phyloP scores from a whole-genome alignment of 176 grass and related monocot genomes.

The Carex littledalei region DNA sequence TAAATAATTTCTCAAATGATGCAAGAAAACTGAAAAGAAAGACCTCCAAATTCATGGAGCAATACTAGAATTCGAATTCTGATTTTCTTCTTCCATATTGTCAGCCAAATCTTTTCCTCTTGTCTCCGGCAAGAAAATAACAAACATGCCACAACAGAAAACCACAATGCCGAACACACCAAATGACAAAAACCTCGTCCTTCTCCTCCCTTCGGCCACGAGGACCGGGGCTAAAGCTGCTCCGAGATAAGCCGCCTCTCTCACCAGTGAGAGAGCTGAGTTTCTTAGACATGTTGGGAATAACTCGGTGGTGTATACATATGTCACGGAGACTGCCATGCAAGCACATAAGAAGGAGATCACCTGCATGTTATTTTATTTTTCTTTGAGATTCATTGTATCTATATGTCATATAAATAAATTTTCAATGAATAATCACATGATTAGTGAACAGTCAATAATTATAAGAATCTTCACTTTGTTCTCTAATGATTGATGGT shows the following conservation, averaged over 20 bases:
- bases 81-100: neutral
- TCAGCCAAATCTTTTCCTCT: neutral
- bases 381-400: neutral
- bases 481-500: neutral
- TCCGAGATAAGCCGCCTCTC: conserved; percentile 56
- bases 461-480: neutral
- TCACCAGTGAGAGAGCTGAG: conserved; percentile 58
- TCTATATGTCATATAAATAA: neutral
- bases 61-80: neutral
- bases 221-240: conserved; percentile 51
- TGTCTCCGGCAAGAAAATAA: neutral
- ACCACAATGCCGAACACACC: conserved; percentile 16
- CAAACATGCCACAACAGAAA: neutral
- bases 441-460: no score
- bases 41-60: neutral
- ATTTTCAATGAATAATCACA: neutral
- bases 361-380: neutral
- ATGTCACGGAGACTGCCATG: conserved; percentile 43
- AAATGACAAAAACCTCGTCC: conserved; percentile 43
- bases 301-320: conserved; percentile 65
- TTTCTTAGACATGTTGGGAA: conserved; percentile 77
- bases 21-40: neutral
- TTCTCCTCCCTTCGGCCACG: conserved; percentile 46
- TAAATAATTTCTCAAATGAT: neutral
- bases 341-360: conserved; percentile 53